These are phyloP conservation scores for Entrophospora sp. DNA, from an alignment of 192 early-diverging fungal species.

Conservation along the genomic window DNA sequence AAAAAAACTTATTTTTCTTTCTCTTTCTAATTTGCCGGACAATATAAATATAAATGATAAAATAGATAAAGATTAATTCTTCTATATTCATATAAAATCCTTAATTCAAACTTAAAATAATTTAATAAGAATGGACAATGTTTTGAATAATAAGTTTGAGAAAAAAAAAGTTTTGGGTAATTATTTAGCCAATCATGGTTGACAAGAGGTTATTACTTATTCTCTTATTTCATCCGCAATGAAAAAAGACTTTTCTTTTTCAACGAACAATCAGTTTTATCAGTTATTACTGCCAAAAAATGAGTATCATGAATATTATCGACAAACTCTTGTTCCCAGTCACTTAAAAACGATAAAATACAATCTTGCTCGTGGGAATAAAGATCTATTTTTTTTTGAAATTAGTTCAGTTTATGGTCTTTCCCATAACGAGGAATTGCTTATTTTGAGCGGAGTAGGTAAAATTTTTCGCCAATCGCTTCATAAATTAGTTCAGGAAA, in stretches of 20 bases:
- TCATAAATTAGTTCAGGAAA: not conserved
- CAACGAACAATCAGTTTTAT: not conserved
- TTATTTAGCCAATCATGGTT: not conserved
- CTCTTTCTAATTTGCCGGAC: no score
- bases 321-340: not conserved
- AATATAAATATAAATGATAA: no score
- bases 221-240: not conserved
- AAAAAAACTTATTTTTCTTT: no score
- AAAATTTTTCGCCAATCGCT: not conserved
- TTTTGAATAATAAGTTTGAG: not conserved
- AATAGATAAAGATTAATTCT: no score
- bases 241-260: not conserved
- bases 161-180: not conserved
- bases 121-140: not conserved
- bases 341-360: slow-evolving; percentile 7
- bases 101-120: no score
- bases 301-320: slow-evolving; percentile 11
- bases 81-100: no score
- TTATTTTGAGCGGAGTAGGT: slow-evolving; percentile 4
- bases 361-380: not conserved
- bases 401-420: slow-evolving; percentile 1
- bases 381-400: slow-evolving; percentile 14
- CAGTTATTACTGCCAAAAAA: not conserved
- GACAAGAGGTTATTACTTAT: slow-evolving; percentile 16
- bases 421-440: not conserved